Evolutionary conservation across 495 filamentous ascomycete species (phyloP).

Genomic region (Xanthoparmelia taractica): DNA sequence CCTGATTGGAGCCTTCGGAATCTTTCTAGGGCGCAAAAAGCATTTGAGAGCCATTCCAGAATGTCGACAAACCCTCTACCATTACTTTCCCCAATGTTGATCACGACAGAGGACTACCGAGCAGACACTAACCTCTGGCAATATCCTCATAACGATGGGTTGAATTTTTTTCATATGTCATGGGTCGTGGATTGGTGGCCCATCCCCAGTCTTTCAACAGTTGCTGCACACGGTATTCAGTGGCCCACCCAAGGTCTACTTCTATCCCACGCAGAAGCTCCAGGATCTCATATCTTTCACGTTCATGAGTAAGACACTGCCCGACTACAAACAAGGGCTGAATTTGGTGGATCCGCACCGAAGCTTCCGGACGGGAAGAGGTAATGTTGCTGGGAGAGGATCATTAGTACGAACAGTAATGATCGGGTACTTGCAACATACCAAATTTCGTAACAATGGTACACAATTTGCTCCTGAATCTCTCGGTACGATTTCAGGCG

Average conservation of each 20-base stretch:
- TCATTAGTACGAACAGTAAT: no score
- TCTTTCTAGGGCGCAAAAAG: no score
- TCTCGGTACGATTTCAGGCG: slow-evolving; percentile 47
- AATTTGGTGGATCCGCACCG: slow-evolving; percentile 50
- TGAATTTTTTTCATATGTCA: no score
- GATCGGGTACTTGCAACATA: no score
- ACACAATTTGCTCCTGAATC: slow-evolving; percentile 45
- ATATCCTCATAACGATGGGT: neutral
- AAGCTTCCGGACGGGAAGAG: slow-evolving; percentile 46
- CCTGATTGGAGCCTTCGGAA: no score
- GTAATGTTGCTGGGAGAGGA: slow-evolving; percentile 42
- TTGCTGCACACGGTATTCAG: slow-evolving; percentile 52
- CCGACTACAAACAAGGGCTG: slow-evolving; percentile 57
- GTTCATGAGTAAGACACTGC: slow-evolving; percentile 48
- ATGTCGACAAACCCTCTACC: neutral
- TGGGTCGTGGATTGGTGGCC: neutral
- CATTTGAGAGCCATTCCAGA: neutral
- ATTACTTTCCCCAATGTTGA: neutral
- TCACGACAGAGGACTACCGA: neutral
- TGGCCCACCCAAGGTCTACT: slow-evolving; percentile 55
- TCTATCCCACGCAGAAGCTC: slow-evolving; percentile 51
- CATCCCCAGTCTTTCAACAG: slow-evolving; percentile 50
- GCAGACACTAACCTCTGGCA: no score
- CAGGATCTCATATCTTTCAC: slow-evolving; percentile 45
- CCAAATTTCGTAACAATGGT: slow-evolving; percentile 50